These are phyloP conservation scores for Clonostachys byssicola DNA, from an alignment of 2,329 filamentous ascomycete species.

Conservation along the genomic window DNA sequence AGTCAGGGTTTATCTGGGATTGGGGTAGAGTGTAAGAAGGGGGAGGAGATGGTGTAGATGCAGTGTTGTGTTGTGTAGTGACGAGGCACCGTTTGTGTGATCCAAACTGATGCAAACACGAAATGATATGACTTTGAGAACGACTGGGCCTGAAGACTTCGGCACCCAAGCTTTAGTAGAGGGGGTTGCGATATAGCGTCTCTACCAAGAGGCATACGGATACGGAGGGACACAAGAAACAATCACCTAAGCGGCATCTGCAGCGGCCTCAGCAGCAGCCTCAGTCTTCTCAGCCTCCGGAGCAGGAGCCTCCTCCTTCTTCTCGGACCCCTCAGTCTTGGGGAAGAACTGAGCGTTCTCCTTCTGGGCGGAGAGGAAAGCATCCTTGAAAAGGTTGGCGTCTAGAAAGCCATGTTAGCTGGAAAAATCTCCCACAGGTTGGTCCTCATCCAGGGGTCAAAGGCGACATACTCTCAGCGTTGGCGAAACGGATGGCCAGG, in stretches of 20 bases:
- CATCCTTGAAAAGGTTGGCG: conserved; percentile 95
- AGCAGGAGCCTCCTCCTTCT: conserved; percentile 1
- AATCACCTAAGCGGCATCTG: neutral
- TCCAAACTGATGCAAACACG: too few relatives aligned
- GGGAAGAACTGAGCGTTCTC: conserved; percentile 88
- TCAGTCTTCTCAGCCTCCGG: conserved; percentile 11
- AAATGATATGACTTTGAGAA: too few relatives aligned
- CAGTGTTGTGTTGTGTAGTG: too few relatives aligned
- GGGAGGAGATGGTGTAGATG: too few relatives aligned
- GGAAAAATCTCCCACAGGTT: too few relatives aligned
- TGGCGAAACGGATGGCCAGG: conserved; percentile 94
- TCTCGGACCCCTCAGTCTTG: conserved; percentile 21
- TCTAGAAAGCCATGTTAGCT: conserved; percentile 47
- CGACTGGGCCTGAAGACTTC: too few relatives aligned
- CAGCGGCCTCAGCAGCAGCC: conserved; percentile 10
- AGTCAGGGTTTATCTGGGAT: too few relatives aligned
- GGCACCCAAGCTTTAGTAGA: too few relatives aligned
- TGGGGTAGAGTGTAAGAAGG: too few relatives aligned
- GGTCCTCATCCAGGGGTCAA: neutral
- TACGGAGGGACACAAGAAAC: neutral
- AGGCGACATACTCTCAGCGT: conserved; percentile 81
- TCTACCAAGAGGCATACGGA: too few relatives aligned
- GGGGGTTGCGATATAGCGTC: too few relatives aligned
- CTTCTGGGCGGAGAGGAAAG: conserved; percentile 94
- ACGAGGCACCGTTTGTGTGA: too few relatives aligned